Base-by-base conservation (phyloP, 805 yeast genomes). In the Lipomyces spencermartinsiae region DNA sequence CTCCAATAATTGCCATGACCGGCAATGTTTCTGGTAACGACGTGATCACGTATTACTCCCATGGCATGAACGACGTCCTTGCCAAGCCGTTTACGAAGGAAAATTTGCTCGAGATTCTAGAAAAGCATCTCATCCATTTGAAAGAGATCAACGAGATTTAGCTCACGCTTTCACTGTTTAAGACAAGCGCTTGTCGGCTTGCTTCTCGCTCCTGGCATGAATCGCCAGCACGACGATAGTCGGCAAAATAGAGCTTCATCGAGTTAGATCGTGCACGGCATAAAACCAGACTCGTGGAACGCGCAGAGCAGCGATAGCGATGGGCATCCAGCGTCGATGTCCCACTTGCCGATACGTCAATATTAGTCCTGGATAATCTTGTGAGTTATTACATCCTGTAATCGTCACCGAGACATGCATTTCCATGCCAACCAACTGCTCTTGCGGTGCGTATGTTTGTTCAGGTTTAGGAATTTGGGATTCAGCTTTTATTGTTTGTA, bases 1-100 rank as follows among this genome's bases (percentile, higher is more conserved):
- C 97, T 0, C 98, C 98, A 12, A 91, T 95, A 70, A 89, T 95
- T 72, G 96, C 97, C 37, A 92, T 92, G 97, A 92, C 97, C 1
- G 96, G 97, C 54, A 92, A 92, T 76, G 90, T 92, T 65, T 89
- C 90, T 73, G 91, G 89, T 71, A 87, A 89, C 72, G 97, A 92
- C 78, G 82, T 92, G 66, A 90, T 90, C 59, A 89, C 74, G 14
- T 74, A 74, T 58, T 74, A 73, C 56, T 71, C 75, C 29, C 74
- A 73, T 49, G 76, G 76, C 88, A 93, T 93, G 92, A 89, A 91
- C 67, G 97, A 92, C 78, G 92, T 95, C 49, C 81, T 95, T 71
- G 97, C 97, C 4, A 92, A 95, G 76, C 99, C 99, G 0, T 95
- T 95, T 77, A 90, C 97, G 1, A 92, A 91, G 76, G 91, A 89